Evolutionary conservation across 2,329 filamentous ascomycete genomes (phyloP), one percentile per base, ranked within the genome.

Genomic region (Incumbomyces delicatus): DNA sequence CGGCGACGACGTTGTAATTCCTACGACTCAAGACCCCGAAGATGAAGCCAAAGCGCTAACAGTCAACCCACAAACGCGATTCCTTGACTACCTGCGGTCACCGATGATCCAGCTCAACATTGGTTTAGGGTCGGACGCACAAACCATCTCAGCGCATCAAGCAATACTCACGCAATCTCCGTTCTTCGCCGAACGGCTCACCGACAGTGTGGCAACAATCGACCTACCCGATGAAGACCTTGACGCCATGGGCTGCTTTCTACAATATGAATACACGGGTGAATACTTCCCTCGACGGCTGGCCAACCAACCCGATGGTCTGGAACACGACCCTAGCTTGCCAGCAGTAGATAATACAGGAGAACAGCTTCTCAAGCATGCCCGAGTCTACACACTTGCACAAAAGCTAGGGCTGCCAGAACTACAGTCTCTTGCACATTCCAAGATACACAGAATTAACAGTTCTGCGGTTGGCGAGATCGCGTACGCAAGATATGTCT

Each of bases 401-500:
- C 83, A 88, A 58, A 87, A 84, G 66, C 81, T 92, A 51, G 76
- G 79, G 34, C 68, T 87, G 40, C 67, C 72, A 0, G 70, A 71
- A 8, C 78, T 95, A 52, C 86, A 85, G 65, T 77, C 74, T 14
- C 79, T 95, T 22, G 83, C 88, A 2, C 85, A 85, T 62, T 81
- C 78, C 62, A 95, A 95, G 73, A 95, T 95, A 59, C 87, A 95
- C 71, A 86, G 86, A 63, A 85, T 94, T 59, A 83, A 88, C 61
- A 87, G 83, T 37, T 94, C 85, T 0, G 87, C 87, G 31, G 83
- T 83, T 67, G 89, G 87, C 64, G 89, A 95, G 72, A 89, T 95
- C 60, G 80, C 82, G 20, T 95, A 95, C 65, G 89, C 89, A 7
- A 80, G 87, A 63, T 95, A 88, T 68, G 85, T 94, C 29, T 95